A percentile compares a stretch with the other conserved stretches of the same genome.
Conservation (phyloP, 176 grass and related monocot genomes). For the Pharus latifolius region DNA sequence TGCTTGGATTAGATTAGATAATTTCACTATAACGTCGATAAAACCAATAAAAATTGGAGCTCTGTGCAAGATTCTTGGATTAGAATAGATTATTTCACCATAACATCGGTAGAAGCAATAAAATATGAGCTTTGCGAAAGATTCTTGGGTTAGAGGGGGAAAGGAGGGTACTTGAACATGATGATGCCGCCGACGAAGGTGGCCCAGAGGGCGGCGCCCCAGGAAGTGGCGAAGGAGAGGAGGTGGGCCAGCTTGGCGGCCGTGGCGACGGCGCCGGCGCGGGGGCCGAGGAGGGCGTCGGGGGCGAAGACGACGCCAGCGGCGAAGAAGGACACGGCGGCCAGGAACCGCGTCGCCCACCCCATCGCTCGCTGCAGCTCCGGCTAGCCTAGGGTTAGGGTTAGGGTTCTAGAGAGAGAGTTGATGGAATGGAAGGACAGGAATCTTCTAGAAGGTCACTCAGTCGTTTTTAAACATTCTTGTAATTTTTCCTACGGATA, state of each 20-base stretch:
- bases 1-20: background rate
- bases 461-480: too few relatives aligned
- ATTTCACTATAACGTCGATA: too few relatives aligned
- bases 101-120: background rate
- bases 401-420: background rate
- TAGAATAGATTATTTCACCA: too few relatives aligned
- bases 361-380: constrained; percentile 40
- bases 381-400: background rate
- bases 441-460: background rate
- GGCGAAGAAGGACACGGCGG: constrained; percentile 76
- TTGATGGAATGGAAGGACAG: background rate
- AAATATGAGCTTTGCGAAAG: background rate
- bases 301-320: constrained; percentile 77
- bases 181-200: constrained; percentile 99
- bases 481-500: too few relatives aligned
- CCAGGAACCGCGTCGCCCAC: constrained; percentile 71
- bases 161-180: constrained; percentile 73
- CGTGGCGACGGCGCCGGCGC: constrained; percentile 32
- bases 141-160: background rate
- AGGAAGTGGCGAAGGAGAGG: constrained; percentile 82
- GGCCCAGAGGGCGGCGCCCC: constrained; percentile 85
- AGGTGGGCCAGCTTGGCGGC: constrained; percentile 78
- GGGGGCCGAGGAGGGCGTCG: constrained; percentile 38
- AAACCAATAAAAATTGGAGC: too few relatives aligned
- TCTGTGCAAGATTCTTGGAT: too few relatives aligned